Conservation (phyloP, 805 yeast species). For the Cyberlindnera euphorbiiphila region DNA sequence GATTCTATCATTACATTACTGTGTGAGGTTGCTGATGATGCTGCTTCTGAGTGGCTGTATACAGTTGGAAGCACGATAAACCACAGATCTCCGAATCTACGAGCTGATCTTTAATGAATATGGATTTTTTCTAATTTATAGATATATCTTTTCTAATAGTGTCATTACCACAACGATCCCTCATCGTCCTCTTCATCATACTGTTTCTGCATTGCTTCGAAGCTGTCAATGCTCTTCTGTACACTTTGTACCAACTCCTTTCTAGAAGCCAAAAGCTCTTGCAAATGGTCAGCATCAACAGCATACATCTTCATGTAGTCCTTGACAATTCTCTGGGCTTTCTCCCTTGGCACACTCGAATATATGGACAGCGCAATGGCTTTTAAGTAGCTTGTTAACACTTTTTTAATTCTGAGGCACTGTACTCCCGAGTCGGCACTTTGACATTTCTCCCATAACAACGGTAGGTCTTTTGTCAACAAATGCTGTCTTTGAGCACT, state of each 20-base stretch:
- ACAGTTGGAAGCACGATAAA: no score
- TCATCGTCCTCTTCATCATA: conserved; percentile 32
- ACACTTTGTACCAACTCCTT: conserved; percentile 3
- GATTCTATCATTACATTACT: not conserved
- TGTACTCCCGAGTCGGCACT: conserved; percentile 2
- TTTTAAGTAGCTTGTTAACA: conserved; percentile 15
- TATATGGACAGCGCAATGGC: conserved; percentile 8
- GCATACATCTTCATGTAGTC: conserved; percentile 8
- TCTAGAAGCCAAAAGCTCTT: conserved; percentile 1
- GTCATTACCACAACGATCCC: conserved; percentile 26
- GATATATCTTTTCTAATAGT: not conserved
- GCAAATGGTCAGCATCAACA: conserved; percentile 4
- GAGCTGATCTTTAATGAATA: no score
- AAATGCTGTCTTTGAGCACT: conserved; percentile 7
- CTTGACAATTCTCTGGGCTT: conserved; percentile 8
- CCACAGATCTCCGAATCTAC: no score
- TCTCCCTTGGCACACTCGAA: conserved; percentile 3
- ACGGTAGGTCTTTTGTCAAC: conserved; percentile 16
- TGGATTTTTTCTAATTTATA: not conserved
- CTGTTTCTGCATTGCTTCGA: conserved; percentile 25
- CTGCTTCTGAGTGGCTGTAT: no score
- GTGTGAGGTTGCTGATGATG: not conserved
- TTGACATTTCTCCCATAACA: conserved; percentile 7
- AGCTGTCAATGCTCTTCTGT: conserved; percentile 12
- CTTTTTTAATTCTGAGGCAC: conserved; percentile 11